Evolutionary conservation across 441 rosid genomes (phyloP).

Genomic region (Lepidium campestre): DNA sequence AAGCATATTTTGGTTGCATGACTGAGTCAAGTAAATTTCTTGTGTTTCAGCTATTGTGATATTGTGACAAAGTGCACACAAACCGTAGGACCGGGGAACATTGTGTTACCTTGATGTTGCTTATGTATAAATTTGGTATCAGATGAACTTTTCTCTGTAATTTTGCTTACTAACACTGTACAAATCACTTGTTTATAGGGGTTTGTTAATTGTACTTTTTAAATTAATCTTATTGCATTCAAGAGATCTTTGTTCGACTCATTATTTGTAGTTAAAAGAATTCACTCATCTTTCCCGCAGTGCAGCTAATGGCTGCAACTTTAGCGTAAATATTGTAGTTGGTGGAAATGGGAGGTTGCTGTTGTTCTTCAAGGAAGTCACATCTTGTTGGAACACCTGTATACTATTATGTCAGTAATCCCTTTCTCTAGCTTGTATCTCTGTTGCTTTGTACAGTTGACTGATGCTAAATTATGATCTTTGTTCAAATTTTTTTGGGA

Average conservation of each 20-base stretch:
- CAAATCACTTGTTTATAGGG: not conserved
- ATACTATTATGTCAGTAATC: conserved; percentile 62
- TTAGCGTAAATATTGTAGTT: not conserved
- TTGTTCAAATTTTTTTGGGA: not conserved
- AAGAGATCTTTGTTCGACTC: not conserved
- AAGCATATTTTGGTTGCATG: not conserved
- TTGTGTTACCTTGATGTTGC: not conserved
- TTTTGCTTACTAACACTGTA: not conserved
- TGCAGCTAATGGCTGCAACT: not conserved
- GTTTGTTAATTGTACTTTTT: not conserved
- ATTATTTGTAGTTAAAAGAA: not conserved
- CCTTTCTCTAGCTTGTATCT: not conserved
- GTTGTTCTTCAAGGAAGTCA: conserved; percentile 68
- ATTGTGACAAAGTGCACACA: too few relatives aligned
- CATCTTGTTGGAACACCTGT: conserved; percentile 74
- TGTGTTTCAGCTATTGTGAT: not conserved
- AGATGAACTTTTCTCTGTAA: not conserved
- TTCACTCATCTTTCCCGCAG: not conserved
- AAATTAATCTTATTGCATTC: not conserved
- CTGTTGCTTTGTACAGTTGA: not conserved
- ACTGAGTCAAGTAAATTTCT: not conserved
- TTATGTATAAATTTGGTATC: not conserved
- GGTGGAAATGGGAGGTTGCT: conserved; percentile 78
- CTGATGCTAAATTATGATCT: not conserved
- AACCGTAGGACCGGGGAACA: not conserved